A percentile compares a stretch with the other conserved stretches of the same genome.
These are phyloP conservation scores for Mycena amicta DNA, from an alignment of 768 basidiomycete species.

Conservation along the genomic window DNA sequence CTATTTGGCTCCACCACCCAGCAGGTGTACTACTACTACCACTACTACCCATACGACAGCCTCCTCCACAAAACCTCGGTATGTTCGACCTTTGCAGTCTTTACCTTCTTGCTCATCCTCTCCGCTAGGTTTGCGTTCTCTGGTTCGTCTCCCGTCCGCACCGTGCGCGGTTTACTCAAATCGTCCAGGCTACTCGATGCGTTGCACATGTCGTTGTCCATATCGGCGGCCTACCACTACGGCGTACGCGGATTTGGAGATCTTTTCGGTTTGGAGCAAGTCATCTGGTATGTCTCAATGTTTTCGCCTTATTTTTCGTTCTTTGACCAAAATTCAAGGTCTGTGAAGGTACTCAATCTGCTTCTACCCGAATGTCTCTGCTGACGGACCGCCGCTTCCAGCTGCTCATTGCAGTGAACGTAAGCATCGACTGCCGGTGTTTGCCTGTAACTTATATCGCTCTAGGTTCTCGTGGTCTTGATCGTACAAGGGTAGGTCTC, in stretches of 20 bases:
- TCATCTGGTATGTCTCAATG: constrained; percentile 26
- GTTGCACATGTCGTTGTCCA: constrained; percentile 30
- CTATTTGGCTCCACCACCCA: neutral
- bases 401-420: constrained; percentile 47
- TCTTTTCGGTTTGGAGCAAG: constrained; percentile 22
- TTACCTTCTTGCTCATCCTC: neutral
- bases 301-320: neutral
- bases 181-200: constrained; percentile 38
- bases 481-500: constrained; percentile 45
- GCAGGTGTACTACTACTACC: neutral
- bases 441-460: neutral
- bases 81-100: too few species aligned
- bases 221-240: constrained; percentile 41
- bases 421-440: constrained; percentile 23
- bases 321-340: too few species aligned
- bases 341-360: constrained; percentile 32
- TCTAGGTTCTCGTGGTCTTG: constrained; percentile 43
- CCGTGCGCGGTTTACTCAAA: too few species aligned
- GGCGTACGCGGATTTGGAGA: constrained; percentile 40
- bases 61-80: neutral
- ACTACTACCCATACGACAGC: neutral
- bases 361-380: neutral
- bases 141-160: neutral
- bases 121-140: neutral
- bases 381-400: constrained; percentile 25